These are phyloP conservation scores for Daldinia sp. DNA, from an alignment of 2,329 filamentous ascomycete species.

Conservation along the genomic window DNA sequence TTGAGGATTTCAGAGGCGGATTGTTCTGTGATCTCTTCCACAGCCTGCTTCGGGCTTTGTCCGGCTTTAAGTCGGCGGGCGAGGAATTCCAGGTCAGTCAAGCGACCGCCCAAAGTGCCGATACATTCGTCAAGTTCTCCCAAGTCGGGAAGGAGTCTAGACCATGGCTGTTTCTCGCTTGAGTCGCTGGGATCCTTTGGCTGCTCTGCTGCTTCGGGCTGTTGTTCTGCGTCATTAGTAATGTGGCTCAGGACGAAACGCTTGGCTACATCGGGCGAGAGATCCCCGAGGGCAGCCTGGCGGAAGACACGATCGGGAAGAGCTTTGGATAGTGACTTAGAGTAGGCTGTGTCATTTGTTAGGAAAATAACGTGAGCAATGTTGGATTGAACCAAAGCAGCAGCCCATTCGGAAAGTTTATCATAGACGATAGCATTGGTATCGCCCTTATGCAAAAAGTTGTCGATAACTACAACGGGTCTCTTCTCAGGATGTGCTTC, in stretches of 20 bases:
- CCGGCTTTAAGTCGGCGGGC: constrained; percentile 90
- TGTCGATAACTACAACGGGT: constrained; percentile 89
- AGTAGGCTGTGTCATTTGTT: constrained; percentile 88
- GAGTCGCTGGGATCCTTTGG: constrained; percentile 30
- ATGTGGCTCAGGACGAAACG: constrained; percentile 90
- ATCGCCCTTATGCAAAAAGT: constrained; percentile 85
- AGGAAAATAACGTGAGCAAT: constrained; percentile 95
- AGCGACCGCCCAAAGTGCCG: constrained; percentile 82
- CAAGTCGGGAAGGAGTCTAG: constrained; percentile 60
- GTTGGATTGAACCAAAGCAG: constrained; percentile 84
- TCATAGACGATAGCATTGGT: constrained; percentile 77
- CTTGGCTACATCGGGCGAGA: constrained; percentile 86
- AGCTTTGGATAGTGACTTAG: constrained; percentile 86
- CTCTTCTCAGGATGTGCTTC: constrained; percentile 88
- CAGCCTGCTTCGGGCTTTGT: constrained; percentile 82
- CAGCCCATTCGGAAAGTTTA: constrained; percentile 90
- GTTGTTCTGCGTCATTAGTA: constrained; percentile 61
- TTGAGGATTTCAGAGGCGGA: constrained; percentile 91
- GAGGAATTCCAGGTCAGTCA: constrained; percentile 96
- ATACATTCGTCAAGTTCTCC: constrained; percentile 85
- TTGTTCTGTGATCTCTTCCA: constrained; percentile 89
- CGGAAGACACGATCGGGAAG: constrained; percentile 93
- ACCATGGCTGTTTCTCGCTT: constrained; percentile 45
- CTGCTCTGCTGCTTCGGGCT: constrained; percentile 48
- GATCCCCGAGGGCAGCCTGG: constrained; percentile 86